Evolutionary conservation across 2,329 filamentous ascomycete genomes (phyloP).

Genomic region (Aureobasidium namibiae): DNA sequence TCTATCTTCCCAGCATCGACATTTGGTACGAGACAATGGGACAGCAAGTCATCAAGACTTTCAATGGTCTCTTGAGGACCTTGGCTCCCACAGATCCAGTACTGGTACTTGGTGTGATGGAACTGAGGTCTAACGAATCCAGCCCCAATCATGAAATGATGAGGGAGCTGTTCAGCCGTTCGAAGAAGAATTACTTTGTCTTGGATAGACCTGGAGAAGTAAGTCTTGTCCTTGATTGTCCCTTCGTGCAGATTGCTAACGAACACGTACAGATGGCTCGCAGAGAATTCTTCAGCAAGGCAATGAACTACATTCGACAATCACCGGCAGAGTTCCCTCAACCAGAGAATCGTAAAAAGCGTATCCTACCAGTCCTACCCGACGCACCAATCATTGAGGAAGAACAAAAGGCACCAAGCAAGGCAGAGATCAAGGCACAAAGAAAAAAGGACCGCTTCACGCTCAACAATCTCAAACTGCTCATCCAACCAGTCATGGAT

Average conservation of each 20-base stretch:
- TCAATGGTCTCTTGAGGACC: slow-evolving; percentile 70
- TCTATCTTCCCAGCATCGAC: slow-evolving; percentile 86
- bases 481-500: slow-evolving; percentile 92
- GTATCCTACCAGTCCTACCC: slow-evolving; percentile 68
- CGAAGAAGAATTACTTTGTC: slow-evolving; percentile 65
- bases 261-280: slow-evolving; percentile 43
- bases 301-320: slow-evolving; percentile 70
- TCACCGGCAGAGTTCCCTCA: slow-evolving; percentile 81
- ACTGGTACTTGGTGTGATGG: slow-evolving; percentile 76
- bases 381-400: slow-evolving; percentile 55
- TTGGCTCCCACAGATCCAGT: slow-evolving; percentile 88
- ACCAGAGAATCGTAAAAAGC: slow-evolving; percentile 75
- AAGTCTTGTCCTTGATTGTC: slow-evolving; percentile 21
- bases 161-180: slow-evolving; percentile 76
- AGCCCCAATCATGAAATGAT: slow-evolving; percentile 55
- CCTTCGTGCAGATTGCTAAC: background rate
- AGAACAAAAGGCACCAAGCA: slow-evolving; percentile 50
- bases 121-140: slow-evolving; percentile 41
- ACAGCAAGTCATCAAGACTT: slow-evolving; percentile 61
- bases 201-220: slow-evolving; percentile 60
- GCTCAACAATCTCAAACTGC: slow-evolving; percentile 79
- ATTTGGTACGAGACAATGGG: slow-evolving; percentile 73
- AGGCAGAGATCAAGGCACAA: slow-evolving; percentile 71
- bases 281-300: slow-evolving; percentile 68
- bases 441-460: slow-evolving; percentile 74